These are phyloP conservation scores for Irpex sp. DNA, from an alignment of 1,284 basidiomycete species.

Conservation along the genomic window DNA sequence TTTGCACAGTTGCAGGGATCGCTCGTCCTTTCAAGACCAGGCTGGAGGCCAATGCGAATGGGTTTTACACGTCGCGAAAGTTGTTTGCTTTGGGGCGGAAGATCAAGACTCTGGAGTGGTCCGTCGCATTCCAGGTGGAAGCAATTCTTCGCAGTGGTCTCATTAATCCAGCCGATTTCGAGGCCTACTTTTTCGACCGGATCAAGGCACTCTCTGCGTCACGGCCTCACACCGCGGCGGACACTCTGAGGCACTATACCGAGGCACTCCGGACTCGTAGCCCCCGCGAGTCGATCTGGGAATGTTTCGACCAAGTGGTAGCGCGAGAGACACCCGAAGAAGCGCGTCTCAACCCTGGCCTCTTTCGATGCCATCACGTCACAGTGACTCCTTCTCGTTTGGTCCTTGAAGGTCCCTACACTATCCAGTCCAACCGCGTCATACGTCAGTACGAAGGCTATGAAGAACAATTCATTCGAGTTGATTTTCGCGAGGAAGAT, in stretches of 20 bases:
- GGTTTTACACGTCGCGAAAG: conserved; percentile 44
- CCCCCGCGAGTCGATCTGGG: conserved; percentile 35
- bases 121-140: conserved; percentile 66
- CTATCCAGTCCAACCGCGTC: conserved; percentile 59
- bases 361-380: conserved; percentile 55
- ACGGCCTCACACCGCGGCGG: conserved; percentile 31
- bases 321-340: neutral
- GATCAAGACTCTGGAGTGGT: conserved; percentile 44
- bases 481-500: conserved; percentile 77
- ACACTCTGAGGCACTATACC: conserved; percentile 47
- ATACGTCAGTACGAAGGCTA: conserved; percentile 56
- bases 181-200: conserved; percentile 37
- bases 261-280: conserved; percentile 38
- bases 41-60: conserved; percentile 42
- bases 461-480: conserved; percentile 64
- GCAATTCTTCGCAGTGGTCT: conserved; percentile 53
- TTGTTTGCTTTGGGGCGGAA: conserved; percentile 40
- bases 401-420: conserved; percentile 65
- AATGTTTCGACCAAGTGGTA: conserved; percentile 43
- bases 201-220: conserved; percentile 36
- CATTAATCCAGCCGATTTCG: conserved; percentile 48
- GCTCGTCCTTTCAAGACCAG: conserved; percentile 27
- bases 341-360: conserved; percentile 23
- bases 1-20: conserved; percentile 52
- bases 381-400: conserved; percentile 70